Evolutionary conservation across 768 basidiomycete species (phyloP), one percentile per base, ranked within the genome.

Genomic region (Floccularia luteovirens): DNA sequence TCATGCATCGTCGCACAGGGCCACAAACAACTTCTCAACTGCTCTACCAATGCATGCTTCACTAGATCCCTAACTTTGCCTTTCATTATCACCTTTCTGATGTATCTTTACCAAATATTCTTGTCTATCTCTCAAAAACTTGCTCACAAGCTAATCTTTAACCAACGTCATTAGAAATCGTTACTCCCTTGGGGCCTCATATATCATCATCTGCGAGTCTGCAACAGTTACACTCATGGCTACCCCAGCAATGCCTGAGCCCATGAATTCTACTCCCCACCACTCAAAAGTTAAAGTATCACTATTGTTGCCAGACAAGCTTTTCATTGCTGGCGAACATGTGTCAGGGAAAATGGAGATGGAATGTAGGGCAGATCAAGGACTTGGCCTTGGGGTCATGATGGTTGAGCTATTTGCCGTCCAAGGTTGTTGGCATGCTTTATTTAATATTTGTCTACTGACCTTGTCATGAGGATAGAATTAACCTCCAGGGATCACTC

Each of bases 261-360:
- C 83, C 10, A 90, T 90, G 87, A 90, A 90, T 60, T 79, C 82
- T 22, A 75, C 78, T n/a, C 70, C 79, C 0, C 67, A 81, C 55
- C 88, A 90, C 57, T 66, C 85, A 20, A 90, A 88, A 61, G 75
- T 90, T 57, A 85, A 74, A 56, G 72, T 86, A 12, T 69, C 80
- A 10, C 54, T 84, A 14, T 69, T 65, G 5, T 64, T 87, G 5
- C 70, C 75, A 1, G 73, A 83, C 47, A 55, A 72, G 2, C 63
- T 70, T 21, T 84, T 74, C 50, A 72, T 86, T 37, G 79, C 87
- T 1, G 88, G 88, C 0, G 62, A 65, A 25, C 61, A 70, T 47
- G 69, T 89, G 24, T 66, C 77, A 4, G 88, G 88, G 8, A 87
- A 82, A 63, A 70, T 90, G 71, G 77, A 87, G 55, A 68, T 90